A percentile compares a stretch with the other conserved stretches of the same genome.
These are phyloP conservation scores for Cercospora sojina DNA, from an alignment of 2,329 filamentous ascomycete genomes.

Conservation along the genomic window DNA sequence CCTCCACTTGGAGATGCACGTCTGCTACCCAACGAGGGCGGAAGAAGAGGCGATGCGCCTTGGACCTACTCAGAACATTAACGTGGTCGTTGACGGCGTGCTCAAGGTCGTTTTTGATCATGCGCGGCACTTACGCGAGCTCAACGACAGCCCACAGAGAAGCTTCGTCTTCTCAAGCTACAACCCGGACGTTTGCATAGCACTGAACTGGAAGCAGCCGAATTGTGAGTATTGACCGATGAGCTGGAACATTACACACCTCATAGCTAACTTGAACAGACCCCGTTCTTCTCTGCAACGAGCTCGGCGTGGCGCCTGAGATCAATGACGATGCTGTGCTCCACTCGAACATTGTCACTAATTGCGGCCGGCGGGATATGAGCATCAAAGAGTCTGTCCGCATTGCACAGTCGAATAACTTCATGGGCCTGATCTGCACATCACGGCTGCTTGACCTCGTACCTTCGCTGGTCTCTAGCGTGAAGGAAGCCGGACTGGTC, in stretches of 20 bases:
- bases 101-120: constrained; percentile 88
- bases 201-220: constrained; percentile 98
- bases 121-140: constrained; percentile 66
- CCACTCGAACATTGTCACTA: constrained; percentile 44
- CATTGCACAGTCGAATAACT: constrained; percentile 92
- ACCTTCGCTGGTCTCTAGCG: constrained; percentile 84
- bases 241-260: neutral
- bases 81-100: constrained; percentile 79
- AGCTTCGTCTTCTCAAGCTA: constrained; percentile 94
- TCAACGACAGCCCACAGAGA: constrained; percentile 69
- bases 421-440: constrained; percentile 94
- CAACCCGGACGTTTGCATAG: constrained; percentile 85
- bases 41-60: constrained; percentile 71
- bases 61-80: constrained; percentile 77
- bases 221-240: constrained; percentile 63
- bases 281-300: constrained; percentile 92
- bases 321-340: constrained; percentile 7
- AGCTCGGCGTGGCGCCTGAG: constrained; percentile 53
- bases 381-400: constrained; percentile 94
- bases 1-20: constrained; percentile 88
- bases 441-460: constrained; percentile 87
- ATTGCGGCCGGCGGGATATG: constrained; percentile 69
- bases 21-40: constrained; percentile 75
- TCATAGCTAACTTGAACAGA: constrained; percentile 49
- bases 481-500: constrained; percentile 91